A percentile compares a stretch with the other conserved stretches of the same genome.
phyloP scores from a whole-genome alignment of 2,329 filamentous ascomycete species.

The Zelopaecilomyces penicillatus region DNA sequence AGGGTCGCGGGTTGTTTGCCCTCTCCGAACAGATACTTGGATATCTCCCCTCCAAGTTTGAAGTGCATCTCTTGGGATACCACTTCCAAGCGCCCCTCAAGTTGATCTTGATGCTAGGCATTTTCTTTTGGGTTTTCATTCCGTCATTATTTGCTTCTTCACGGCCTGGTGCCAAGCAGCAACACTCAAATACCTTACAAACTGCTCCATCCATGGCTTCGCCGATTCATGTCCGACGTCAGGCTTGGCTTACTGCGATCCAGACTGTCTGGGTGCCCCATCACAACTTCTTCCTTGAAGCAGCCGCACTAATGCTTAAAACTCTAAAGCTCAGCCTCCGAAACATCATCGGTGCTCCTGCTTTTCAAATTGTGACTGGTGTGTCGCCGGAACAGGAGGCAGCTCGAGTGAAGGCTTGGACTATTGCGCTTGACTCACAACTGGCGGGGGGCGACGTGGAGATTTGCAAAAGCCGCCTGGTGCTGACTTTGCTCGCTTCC shows the following conservation, averaged over 20 bases:
- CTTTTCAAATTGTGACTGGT: constrained; percentile 72
- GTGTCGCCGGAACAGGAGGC: constrained; percentile 77
- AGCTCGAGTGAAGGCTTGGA: constrained; percentile 84
- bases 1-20: constrained; percentile 59
- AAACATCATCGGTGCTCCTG: constrained; percentile 65
- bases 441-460: constrained; percentile 83
- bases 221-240: constrained; percentile 74
- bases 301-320: constrained; percentile 71
- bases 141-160: constrained; percentile 41
- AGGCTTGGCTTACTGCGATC: constrained; percentile 88
- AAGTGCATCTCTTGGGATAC: constrained; percentile 47
- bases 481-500: constrained; percentile 80
- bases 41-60: constrained; percentile 37
- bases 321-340: constrained; percentile 73
- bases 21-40: constrained; percentile 52
- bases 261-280: constrained; percentile 88
- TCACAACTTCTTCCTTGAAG: constrained; percentile 79
- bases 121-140: constrained; percentile 46
- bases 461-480: constrained; percentile 77
- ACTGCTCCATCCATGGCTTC: constrained; percentile 67
- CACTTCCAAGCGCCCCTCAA: constrained; percentile 46
- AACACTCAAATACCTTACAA: constrained; percentile 35
- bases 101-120: constrained; percentile 42
- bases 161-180: constrained; percentile 43
- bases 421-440: constrained; percentile 87